A percentile compares a stretch with the other conserved stretches of the same genome.
phyloP scores from a whole-genome alignment of 768 basidiomycete genomes.

The Sarcodon sp. region DNA sequence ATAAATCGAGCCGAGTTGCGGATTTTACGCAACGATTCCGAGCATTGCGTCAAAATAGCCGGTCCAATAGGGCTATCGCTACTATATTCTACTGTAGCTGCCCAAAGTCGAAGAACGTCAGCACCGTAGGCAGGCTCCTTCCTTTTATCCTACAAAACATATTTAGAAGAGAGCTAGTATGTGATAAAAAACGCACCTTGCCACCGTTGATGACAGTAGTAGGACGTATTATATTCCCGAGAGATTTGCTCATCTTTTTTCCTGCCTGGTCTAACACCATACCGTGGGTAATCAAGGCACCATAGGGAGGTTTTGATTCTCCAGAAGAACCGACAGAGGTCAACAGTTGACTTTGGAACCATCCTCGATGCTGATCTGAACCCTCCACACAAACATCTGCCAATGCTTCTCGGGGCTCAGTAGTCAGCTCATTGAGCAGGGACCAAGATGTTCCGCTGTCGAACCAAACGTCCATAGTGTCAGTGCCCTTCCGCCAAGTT shows the following conservation, averaged over 20 bases:
- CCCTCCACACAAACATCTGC: conserved; percentile 93
- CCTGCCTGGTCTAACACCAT: conserved; percentile 90
- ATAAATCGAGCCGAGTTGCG: conserved; percentile 82
- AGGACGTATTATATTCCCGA: conserved; percentile 86
- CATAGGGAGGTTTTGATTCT: conserved; percentile 42
- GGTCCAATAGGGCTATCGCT: conserved; percentile 81
- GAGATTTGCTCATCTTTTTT: conserved; percentile 95
- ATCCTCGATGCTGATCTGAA: conserved; percentile 94
- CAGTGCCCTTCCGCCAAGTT: conserved; percentile 67
- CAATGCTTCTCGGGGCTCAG: conserved; percentile 24
- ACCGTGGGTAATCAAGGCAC: conserved; percentile 83
- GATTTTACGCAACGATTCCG: conserved; percentile 70
- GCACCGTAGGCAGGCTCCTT: conserved; percentile 73
- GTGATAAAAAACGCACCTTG: conserved; percentile 30
- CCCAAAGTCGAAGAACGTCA: conserved; percentile 85
- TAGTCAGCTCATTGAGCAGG: conserved; percentile 36
- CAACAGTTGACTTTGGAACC: conserved; percentile 94
- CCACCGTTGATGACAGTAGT: conserved; percentile 71
- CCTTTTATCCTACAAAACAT: conserved; percentile 39
- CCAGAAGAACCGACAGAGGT: conserved; percentile 52
- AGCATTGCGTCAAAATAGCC: conserved; percentile 59
- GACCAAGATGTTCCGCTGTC: conserved; percentile 96
- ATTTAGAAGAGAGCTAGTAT: background rate
- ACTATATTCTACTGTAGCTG: conserved; percentile 81
- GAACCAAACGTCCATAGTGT: conserved; percentile 99